These are phyloP conservation scores for Lithohypha guttulata DNA, from an alignment of 2,329 filamentous ascomycete species.

Conservation along the genomic window DNA sequence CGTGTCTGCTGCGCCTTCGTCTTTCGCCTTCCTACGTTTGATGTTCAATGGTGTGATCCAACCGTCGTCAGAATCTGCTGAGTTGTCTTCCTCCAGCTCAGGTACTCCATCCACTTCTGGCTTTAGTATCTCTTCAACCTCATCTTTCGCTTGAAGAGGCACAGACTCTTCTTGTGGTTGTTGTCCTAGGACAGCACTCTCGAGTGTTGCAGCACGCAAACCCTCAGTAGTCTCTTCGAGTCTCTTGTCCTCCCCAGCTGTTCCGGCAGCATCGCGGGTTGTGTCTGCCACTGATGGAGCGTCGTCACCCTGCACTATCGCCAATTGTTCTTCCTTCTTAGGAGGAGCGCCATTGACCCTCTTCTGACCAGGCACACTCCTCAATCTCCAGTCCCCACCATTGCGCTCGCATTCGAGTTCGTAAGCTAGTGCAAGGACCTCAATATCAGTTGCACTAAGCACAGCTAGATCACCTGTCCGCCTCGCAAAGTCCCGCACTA, in stretches of 20 bases:
- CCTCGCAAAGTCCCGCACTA: slow-evolving; percentile 74
- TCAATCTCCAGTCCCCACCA: slow-evolving; percentile 75
- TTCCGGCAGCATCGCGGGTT: slow-evolving; percentile 12
- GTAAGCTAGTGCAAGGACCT: slow-evolving; percentile 80
- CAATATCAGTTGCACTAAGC: slow-evolving; percentile 77
- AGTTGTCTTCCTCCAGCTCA: slow-evolving; percentile 23
- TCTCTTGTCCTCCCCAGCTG: slow-evolving; percentile 16
- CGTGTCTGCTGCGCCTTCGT: slow-evolving; percentile 41
- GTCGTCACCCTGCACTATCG: slow-evolving; percentile 19
- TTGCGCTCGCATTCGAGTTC: slow-evolving; percentile 90
- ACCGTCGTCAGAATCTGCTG: slow-evolving; percentile 46
- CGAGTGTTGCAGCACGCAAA: background rate
- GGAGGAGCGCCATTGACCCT: slow-evolving; percentile 59
- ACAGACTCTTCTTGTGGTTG: background rate
- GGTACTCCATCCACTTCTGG: slow-evolving; percentile 7
- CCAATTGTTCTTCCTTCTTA: slow-evolving; percentile 27
- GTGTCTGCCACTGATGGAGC: slow-evolving; percentile 16
- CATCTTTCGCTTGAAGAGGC: slow-evolving; percentile 11
- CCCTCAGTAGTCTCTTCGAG: background rate
- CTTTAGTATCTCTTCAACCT: slow-evolving; percentile 21
- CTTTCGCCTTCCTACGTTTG: slow-evolving; percentile 66
- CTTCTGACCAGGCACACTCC: slow-evolving; percentile 70
- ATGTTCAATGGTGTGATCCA: slow-evolving; percentile 96
- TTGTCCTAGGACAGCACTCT: background rate
- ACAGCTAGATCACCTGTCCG: slow-evolving; percentile 84